phyloP scores from a whole-genome alignment of 805 yeast species.

The Candida alai region DNA sequence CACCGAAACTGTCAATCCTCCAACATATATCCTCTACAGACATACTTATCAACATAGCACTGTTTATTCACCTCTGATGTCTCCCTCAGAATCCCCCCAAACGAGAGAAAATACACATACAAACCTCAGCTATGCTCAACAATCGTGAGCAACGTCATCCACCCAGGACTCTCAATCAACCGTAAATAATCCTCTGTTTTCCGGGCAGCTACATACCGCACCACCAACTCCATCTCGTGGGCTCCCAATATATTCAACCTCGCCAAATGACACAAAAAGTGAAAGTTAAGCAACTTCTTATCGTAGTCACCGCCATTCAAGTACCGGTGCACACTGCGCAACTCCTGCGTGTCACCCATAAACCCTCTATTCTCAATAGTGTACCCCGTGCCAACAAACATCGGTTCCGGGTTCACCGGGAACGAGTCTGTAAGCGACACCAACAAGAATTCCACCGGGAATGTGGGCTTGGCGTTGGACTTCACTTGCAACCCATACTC shows the following conservation, averaged over 20 bases:
- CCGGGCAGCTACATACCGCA: slow-evolving; percentile 43
- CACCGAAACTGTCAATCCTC: too few relatives aligned
- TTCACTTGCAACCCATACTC: slow-evolving; percentile 90
- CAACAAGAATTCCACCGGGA: slow-evolving; percentile 85
- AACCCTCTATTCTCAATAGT: slow-evolving; percentile 79
- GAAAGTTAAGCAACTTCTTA: slow-evolving; percentile 65
- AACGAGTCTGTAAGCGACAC: slow-evolving; percentile 92
- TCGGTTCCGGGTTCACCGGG: slow-evolving; percentile 58
- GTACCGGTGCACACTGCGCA: slow-evolving; percentile 48
- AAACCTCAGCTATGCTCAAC: slow-evolving; percentile 38
- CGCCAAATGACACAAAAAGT: slow-evolving; percentile 57
- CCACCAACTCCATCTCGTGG: slow-evolving; percentile 50
- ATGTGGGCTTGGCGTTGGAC: slow-evolving; percentile 82
- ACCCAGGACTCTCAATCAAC: slow-evolving; percentile 63
- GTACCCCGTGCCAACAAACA: slow-evolving; percentile 43
- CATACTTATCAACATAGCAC: too few relatives aligned
- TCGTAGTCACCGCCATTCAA: slow-evolving; percentile 32
- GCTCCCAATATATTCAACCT: slow-evolving; percentile 54
- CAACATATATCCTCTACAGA: too few relatives aligned
- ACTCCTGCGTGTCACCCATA: slow-evolving; percentile 70
- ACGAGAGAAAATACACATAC: too few relatives aligned
- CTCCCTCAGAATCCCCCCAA: too few relatives aligned
- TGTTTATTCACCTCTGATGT: too few relatives aligned
- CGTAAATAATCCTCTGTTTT: slow-evolving; percentile 44
- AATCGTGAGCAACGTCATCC: slow-evolving; percentile 73